A percentile compares a stretch with the other conserved stretches of the same genome.
Evolutionary conservation across 164 flowering plant species (phyloP).

Genomic region (Kingdonia uniflora): DNA sequence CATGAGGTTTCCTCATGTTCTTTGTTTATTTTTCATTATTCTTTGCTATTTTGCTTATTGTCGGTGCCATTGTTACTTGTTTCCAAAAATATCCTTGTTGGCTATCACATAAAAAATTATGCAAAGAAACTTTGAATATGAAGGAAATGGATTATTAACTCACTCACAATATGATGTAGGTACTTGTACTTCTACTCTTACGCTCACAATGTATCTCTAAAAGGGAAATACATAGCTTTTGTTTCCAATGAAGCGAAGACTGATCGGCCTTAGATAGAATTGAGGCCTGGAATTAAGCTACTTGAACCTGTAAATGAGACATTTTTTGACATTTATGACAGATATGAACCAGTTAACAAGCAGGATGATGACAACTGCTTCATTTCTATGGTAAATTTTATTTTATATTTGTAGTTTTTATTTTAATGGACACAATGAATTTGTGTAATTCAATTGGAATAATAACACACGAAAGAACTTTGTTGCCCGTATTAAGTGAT

Average conservation of each 20-base stretch:
- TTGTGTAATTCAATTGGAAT: not conserved
- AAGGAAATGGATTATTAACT: too few species aligned
- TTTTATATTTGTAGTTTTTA: too few species aligned
- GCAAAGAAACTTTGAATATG: too few species aligned
- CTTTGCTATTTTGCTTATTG: too few species aligned
- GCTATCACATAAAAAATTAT: too few species aligned
- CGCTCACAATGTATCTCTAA: conserved; percentile 91
- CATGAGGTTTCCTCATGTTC: too few species aligned
- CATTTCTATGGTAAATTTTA: conserved; percentile 62
- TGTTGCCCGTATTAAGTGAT: too few species aligned
- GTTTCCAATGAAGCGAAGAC: conserved; percentile 91
- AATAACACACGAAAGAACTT: not conserved
- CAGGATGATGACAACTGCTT: conserved; percentile 55
- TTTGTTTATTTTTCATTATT: too few species aligned
- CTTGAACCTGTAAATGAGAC: conserved; percentile 86
- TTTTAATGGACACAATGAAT: not conserved
- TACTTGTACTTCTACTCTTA: conserved; percentile 91
- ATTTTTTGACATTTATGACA: conserved; percentile 78
- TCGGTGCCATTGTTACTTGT: too few species aligned
- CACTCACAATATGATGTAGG: conserved; percentile 48
- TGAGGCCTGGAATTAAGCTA: conserved; percentile 81
- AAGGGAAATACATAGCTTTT: conserved; percentile 91
- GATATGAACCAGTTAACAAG: conserved; percentile 64
- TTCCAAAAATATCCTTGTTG: too few species aligned
- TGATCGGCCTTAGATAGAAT: conserved; percentile 68